Base-by-base conservation (phyloP, 345 rosid genomes). In the Brassica juncea region DNA sequence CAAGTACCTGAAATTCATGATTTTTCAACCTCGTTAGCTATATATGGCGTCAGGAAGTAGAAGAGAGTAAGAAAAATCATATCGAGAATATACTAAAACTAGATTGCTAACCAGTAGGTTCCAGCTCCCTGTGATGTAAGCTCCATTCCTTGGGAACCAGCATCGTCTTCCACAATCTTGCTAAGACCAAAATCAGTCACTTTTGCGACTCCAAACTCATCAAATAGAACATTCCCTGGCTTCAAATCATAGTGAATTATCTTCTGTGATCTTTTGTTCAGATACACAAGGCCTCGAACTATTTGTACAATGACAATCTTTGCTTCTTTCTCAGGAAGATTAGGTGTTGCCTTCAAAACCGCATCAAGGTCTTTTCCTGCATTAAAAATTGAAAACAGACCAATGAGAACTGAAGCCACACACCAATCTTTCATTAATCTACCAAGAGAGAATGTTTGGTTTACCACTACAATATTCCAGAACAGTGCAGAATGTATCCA, bases 101-200 rank as follows among this genome's bases (percentile, higher is more conserved):
- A 52, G 66, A 72, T 73, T 63, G 77, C 90, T 87, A 75, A 93
- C 99, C 99, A 96, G 83, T 96, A 93, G 39, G 99, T 93, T 83
- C 99, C 99, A 75, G 99, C 99, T 82, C 99, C 99, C 80, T 93
- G 99, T 75, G 99, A 96, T 39, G 99, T 96, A 76, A 96, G 97
- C 81, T 96, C 99, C 99, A 93, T 96, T 60, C 99, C 99, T 85
- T 88, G 97, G 27, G 99, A 89, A 76, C 97, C 98, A 78, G 88
- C 92, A 82, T 92, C 86, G 66, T 90, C 92, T 85, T 96, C 98
- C 81, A 96, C 94, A 47, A 96, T 93, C 87, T 96, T 96, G 88
- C 99, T 96, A 69, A 96, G 92, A 82, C 99, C 99, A 86, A 96
- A 96, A 86, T 96, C 99, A 49, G 99, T 95, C 77, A 96, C 97